Evolutionary conservation across 768 basidiomycete genomes (phyloP), one percentile per base, ranked within the genome.

Genomic region (Leccinum disarticulatum): DNA sequence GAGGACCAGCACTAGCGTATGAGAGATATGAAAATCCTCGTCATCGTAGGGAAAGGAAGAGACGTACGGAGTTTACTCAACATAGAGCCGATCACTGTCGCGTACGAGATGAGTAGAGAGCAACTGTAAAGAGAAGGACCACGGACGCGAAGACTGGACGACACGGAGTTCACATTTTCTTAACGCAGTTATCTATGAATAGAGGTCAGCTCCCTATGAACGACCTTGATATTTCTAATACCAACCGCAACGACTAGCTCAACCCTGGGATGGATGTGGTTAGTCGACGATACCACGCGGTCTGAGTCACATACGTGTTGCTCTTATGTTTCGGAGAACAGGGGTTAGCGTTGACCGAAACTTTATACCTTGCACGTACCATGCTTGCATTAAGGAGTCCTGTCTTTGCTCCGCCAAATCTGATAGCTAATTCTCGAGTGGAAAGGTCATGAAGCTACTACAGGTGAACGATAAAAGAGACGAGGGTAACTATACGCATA

Each of bases 341-440:
- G 30, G 4, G 43, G 41, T 61, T 10, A 72, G 62, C 50, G 11
- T 17, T 9, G n/a, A 33, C n/a, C 0, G 4, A 48, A 41, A 43
- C 9, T 36, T 54, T 1, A 7, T 33, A 17, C 31, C 6, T 7
- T 30, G 13, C 14, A 68, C 81, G 53, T 69, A 90, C 89, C 85
- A 91, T 77, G 70, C 85, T 90, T 46, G 90, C 91, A 64, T 93
- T 93, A 33, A 94, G 75, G 19, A 95, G 77, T 1, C 90, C 93
- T 0, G 91, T 85, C 66, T 84, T 87, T 15, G 87, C 77, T 22
- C 90, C 89, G 3, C 92, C 93, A 27, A 93, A 82, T 48, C 92
- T 82, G 9, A 85, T 73, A 10, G 91, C 83, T 13, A 95, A 75
- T 56, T 93, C 88, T 56, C 81, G 79, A 0, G 89, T 93, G 1